These are phyloP conservation scores for Backusella liffmaniae DNA, from an alignment of 192 early-diverging fungal genomes.

Conservation along the genomic window DNA sequence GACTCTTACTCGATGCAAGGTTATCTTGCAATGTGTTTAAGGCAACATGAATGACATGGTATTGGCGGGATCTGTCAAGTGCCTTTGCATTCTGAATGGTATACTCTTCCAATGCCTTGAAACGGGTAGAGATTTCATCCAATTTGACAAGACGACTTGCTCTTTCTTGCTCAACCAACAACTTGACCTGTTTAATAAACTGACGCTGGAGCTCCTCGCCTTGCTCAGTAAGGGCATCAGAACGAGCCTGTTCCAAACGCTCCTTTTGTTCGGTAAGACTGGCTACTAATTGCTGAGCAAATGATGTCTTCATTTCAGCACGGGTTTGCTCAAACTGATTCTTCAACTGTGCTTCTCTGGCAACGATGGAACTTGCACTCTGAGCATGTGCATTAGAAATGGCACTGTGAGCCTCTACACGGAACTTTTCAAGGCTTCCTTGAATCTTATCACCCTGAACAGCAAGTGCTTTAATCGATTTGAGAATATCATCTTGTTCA, in stretches of 20 bases:
- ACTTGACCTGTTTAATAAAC: conserved; percentile 77
- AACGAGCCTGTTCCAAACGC: conserved; percentile 53
- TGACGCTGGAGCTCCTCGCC: conserved; percentile 70
- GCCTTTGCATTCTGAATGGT: conserved; percentile 65
- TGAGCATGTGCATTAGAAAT: conserved; percentile 46
- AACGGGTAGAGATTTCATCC: conserved; percentile 76
- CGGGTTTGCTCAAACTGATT: conserved; percentile 32
- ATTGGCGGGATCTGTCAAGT: conserved; percentile 61
- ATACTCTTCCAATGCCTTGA: conserved; percentile 72
- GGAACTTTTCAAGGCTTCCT: conserved; percentile 60
- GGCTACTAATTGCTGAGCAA: conserved; percentile 32
- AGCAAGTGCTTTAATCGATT: conserved; percentile 29
- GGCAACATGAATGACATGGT: conserved; percentile 64
- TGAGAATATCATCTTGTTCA: conserved; percentile 34
- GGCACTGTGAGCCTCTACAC: conserved; percentile 47
- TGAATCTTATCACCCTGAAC: conserved; percentile 50
- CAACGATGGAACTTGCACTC: conserved; percentile 43
- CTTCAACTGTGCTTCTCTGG: conserved; percentile 51
- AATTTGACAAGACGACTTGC: conserved; percentile 83
- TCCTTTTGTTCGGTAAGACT: conserved; percentile 39
- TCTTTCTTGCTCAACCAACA: conserved; percentile 86
- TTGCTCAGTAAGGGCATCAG: conserved; percentile 63
- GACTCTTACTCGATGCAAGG: conserved; percentile 41
- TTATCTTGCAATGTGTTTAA: conserved; percentile 63
- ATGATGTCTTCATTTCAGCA: conserved; percentile 10